Conservation (phyloP, 768 basidiomycete genomes). For the Trametes maxima region DNA sequence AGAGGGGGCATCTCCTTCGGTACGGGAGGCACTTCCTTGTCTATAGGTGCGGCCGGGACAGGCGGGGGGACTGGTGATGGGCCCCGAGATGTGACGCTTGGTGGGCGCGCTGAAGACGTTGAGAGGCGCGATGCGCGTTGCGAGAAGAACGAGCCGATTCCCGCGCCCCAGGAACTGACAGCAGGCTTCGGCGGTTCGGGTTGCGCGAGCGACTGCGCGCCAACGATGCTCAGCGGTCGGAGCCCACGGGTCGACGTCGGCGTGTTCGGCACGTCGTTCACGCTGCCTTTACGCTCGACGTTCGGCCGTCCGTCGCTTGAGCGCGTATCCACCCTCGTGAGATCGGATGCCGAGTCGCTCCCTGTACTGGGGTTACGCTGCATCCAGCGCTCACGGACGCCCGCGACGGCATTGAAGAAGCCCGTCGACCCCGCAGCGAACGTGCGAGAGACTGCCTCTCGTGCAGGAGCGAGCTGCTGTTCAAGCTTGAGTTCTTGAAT, state of each 20-base stretch:
- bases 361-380: conserved; percentile 34
- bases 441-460: conserved; percentile 85
- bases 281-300: conserved; percentile 1
- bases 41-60: conserved; percentile 6
- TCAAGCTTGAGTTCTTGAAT: conserved; percentile 93
- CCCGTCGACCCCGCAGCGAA: conserved; percentile 72
- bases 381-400: conserved; percentile 77
- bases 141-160: conserved; percentile 52
- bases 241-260: conserved; percentile 24
- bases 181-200: conserved; percentile 33
- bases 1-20: conserved; percentile 20
- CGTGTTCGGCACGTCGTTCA: conserved; percentile 16
- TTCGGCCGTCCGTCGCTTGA: conserved; percentile 6
- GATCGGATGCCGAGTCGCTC: conserved; percentile 17
- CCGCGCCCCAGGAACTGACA: conserved; percentile 44
- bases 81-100: conserved; percentile 18
- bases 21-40: conserved; percentile 16
- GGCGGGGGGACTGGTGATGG: conserved; percentile 25
- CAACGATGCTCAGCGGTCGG: conserved; percentile 34
- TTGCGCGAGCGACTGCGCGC: conserved; percentile 25
- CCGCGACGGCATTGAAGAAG: conserved; percentile 90
- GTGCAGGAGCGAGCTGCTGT: conserved; percentile 90
- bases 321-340: conserved; percentile 19
- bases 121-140: conserved; percentile 42
- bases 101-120: conserved; percentile 12